Evolutionary conservation across 2,329 filamentous ascomycete genomes (phyloP).

Genomic region (Intubia oerlemansii): DNA sequence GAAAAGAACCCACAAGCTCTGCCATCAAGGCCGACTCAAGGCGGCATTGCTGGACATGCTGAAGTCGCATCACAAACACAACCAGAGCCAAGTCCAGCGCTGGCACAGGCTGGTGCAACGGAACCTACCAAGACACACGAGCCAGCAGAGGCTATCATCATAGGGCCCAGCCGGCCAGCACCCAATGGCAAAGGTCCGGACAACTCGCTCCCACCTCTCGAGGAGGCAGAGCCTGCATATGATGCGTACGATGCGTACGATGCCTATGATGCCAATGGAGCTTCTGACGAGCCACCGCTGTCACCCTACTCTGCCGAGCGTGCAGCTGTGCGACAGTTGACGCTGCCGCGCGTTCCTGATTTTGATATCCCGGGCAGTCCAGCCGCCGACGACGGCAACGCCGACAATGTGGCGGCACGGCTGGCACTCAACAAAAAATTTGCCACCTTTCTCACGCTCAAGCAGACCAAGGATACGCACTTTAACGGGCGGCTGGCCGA

Average conservation of each 20-base stretch:
- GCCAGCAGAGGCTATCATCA: background rate
- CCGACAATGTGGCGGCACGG: constrained; percentile 17
- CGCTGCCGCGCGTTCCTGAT: constrained; percentile 49
- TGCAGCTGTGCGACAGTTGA: constrained; percentile 46
- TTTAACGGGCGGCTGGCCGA: constrained; percentile 56
- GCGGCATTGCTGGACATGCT: too few species aligned
- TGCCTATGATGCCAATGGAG: too few species aligned
- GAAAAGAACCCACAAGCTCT: too few species aligned
- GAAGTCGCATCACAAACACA: too few species aligned
- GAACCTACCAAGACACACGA: too few species aligned
- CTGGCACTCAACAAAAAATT: constrained; percentile 39
- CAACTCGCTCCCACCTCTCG: background rate
- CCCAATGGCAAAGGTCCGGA: background rate
- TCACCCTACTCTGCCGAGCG: constrained; percentile 51
- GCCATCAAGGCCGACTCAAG: too few species aligned
- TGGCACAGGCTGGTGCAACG: too few species aligned
- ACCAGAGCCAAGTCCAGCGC: too few species aligned
- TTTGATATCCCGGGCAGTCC: constrained; percentile 54
- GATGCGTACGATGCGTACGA: too few species aligned
- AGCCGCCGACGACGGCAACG: constrained; percentile 42
- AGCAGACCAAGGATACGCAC: constrained; percentile 47
- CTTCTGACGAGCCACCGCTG: constrained; percentile 11
- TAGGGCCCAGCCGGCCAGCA: constrained; percentile 6
- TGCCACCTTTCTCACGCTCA: constrained; percentile 53
- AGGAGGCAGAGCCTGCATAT: constrained; percentile 1